Evolutionary conservation across 345 rosid species (phyloP).

Genomic region (Ceriops decandra): DNA sequence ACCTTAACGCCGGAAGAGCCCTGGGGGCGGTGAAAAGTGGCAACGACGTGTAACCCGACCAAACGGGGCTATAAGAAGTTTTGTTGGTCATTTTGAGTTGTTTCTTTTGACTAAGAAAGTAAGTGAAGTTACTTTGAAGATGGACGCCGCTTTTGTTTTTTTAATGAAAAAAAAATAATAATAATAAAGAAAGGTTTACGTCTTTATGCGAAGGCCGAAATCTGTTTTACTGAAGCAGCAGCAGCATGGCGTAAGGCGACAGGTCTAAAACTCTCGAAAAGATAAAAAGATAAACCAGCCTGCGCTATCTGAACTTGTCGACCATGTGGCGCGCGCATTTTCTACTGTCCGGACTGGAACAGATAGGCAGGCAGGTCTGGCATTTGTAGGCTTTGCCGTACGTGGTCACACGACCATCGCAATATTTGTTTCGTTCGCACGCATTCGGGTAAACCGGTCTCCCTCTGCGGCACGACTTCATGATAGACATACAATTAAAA

Average conservation of each 20-base stretch:
- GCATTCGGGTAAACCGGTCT: no score
- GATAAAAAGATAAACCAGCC: conserved; percentile 3
- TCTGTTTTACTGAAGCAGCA: no score
- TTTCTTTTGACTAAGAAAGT: conserved; percentile 6
- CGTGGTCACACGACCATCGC: no score
- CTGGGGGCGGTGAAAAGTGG: no score
- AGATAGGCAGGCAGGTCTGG: neutral
- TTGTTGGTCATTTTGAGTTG: conserved; percentile 12
- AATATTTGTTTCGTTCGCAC: no score
- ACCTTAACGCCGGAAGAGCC: no score
- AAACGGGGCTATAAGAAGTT: conserved; percentile 1
- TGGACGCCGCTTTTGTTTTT: neutral
- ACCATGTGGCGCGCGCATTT: neutral
- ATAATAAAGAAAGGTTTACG: conserved; percentile 6
- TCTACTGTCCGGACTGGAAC: neutral
- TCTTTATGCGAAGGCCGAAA: conserved; percentile 5
- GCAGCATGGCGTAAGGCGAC: neutral
- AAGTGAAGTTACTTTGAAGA: no score
- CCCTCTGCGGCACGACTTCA: no score
- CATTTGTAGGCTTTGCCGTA: no score
- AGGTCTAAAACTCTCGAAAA: no score
- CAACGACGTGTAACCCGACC: neutral
- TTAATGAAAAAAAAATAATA: no score
- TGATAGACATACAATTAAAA: no score
- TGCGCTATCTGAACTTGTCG: conserved; percentile 1